Base-by-base conservation (phyloP, 805 yeast species). In the Candida glaebosa region DNA sequence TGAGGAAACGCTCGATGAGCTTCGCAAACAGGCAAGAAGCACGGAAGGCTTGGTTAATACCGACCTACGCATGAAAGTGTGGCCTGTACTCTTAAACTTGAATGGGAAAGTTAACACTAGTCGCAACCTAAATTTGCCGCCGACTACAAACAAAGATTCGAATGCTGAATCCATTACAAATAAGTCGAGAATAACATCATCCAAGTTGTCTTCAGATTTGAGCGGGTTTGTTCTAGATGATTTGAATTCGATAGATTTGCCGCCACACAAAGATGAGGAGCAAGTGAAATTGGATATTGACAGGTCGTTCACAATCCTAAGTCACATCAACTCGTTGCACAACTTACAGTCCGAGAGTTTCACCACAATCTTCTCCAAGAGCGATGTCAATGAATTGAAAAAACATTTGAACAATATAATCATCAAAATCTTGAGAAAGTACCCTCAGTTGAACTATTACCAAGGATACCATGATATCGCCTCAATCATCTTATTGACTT, bases 391-490 rank as follows among this genome's bases (percentile, higher is more conserved):
- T 36, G 39, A 43, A n/a, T 60, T 81, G 37, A 69, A 75, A 44
- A 54, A 55, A 18, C 55, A 71, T 36, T 63, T 82, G 38, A 56
- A 53, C 18, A 57, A 57, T 4, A 47, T 82, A 10, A 73, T 87
- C 3, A 60, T 75, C 10, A 65, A 67, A 15, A 67, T 88, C 2
- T 66, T 93, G 10, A 63, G 87, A 31, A 71, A 69, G 12, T 66
- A 82, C 49, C 90, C 90, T 0, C 53, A 60, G 3, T 65, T 90
- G 32, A 69, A 78, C 44, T 91, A 91, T 60, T 91, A 89, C 59
- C 99, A 91, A 62, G 99, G 99, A 0, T 87, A 76, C 59, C 98
- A 91, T 60, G 98, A 93, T 53, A 69, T 93, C 16, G 89, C 87
- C 1, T 73, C 86, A 28, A 73, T 85, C 3, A 67, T 86, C 5